Percentiles rank a stretch among this genome's conserved stretches.
These are phyloP conservation scores for Pezicula radicicola DNA, from an alignment of 2,329 filamentous ascomycete species.

Conservation along the genomic window DNA sequence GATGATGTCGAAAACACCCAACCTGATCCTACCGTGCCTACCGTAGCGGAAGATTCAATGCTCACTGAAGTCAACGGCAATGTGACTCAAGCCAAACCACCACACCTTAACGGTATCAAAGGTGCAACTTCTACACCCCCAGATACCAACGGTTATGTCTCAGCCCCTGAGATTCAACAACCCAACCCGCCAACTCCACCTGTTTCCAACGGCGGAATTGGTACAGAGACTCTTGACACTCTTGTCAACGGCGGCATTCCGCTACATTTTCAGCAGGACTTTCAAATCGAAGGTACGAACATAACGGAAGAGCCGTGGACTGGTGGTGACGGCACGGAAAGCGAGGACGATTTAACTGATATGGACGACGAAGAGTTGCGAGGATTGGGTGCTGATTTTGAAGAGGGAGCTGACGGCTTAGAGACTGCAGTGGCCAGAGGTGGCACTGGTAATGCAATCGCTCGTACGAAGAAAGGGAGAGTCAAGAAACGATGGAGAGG, in stretches of 20 bases:
- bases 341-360: constrained; percentile 85
- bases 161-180: constrained; percentile 13
- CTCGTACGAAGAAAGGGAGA: constrained; percentile 8
- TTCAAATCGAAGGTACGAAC: constrained; percentile 77
- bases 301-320: constrained; percentile 73
- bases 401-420: constrained; percentile 9
- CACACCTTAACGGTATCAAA: constrained; percentile 27
- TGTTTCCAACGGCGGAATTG: constrained; percentile 54
- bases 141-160: constrained; percentile 42
- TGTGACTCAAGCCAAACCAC: constrained; percentile 8
- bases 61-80: constrained; percentile 18
- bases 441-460: constrained; percentile 1
- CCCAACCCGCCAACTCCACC: constrained; percentile 60
- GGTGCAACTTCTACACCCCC: constrained; percentile 39
- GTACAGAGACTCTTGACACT: constrained; percentile 14
- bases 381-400: constrained; percentile 47
- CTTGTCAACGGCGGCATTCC: constrained; percentile 74
- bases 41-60: constrained; percentile 14
- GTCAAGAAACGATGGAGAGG: constrained; percentile 12
- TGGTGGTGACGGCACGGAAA: constrained; percentile 62
- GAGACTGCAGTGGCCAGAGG: constrained; percentile 5
- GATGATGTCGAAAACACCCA: constrained; percentile 22
- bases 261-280: constrained; percentile 82
- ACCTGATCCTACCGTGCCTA: constrained; percentile 3
- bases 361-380: constrained; percentile 88